Evolutionary conservation across 2,329 filamentous ascomycete genomes (phyloP).

Genomic region (Myriosclerotinia duriaeana): DNA sequence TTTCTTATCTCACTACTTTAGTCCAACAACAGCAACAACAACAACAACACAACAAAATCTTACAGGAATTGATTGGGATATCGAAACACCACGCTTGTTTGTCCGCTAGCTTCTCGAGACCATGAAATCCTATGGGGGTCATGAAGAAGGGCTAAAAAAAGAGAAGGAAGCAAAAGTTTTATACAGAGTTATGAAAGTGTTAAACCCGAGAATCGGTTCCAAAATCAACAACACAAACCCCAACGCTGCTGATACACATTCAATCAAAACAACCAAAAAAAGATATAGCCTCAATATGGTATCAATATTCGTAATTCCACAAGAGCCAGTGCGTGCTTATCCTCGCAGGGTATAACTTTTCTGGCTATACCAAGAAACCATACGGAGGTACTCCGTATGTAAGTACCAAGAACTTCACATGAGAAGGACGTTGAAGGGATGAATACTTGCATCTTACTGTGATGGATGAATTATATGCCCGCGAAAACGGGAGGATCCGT

Average conservation of each 20-base stretch:
- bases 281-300: constrained; percentile 21
- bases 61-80: not conserved
- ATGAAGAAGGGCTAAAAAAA: constrained; percentile 1
- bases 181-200: not conserved
- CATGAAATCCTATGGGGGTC: constrained; percentile 9
- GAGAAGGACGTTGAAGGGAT: constrained; percentile 19
- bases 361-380: constrained; percentile 1
- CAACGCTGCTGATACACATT: constrained; percentile 15
- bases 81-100: constrained; percentile 21
- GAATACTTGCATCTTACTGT: constrained; percentile 21
- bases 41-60: constrained; percentile 4
- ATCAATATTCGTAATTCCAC: constrained; percentile 21
- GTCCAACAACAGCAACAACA: not conserved
- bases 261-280: constrained; percentile 11
- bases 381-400: constrained; percentile 7
- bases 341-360: constrained; percentile 9
- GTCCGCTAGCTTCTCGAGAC: constrained; percentile 9
- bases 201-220: constrained; percentile 8
- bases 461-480: constrained; percentile 21
- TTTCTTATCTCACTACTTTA: constrained; percentile 12
- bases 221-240: not conserved
- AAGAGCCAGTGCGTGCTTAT: constrained; percentile 10
- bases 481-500: constrained; percentile 36
- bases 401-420: constrained; percentile 18
- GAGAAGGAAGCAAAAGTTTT: not conserved